Percentiles rank a stretch among this genome's conserved stretches.
Conservation (phyloP, 495 filamentous ascomycete species). For the Pseudevernia furfuracea region DNA sequence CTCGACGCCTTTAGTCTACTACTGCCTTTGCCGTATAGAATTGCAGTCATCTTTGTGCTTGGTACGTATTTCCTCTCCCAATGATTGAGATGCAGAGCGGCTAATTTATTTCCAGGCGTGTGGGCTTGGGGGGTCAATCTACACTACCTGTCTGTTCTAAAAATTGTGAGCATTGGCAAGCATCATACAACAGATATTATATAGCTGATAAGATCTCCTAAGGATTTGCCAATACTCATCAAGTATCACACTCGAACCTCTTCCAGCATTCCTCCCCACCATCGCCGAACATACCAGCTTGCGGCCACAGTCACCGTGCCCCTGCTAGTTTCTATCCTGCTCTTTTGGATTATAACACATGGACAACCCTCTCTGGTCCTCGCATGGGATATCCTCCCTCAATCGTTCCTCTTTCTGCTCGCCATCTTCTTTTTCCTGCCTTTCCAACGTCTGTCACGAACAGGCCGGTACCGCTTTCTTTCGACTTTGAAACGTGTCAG, state of each 20-base stretch:
- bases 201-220: conserved; percentile 20
- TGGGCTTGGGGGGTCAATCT: conserved; percentile 90
- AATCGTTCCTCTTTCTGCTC: conserved; percentile 66
- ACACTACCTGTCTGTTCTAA: conserved; percentile 63
- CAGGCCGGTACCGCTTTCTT: conserved; percentile 70
- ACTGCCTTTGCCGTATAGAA: conserved; percentile 78
- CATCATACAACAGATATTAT: not conserved
- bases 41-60: conserved; percentile 69
- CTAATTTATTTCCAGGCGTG: conserved; percentile 49
- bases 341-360: conserved; percentile 77
- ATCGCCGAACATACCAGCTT: conserved; percentile 74
- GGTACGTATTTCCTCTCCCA: conserved; percentile 47
- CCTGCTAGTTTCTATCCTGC: conserved; percentile 57
- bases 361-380: conserved; percentile 59
- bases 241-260: conserved; percentile 65
- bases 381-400: conserved; percentile 70
- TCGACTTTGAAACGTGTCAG: conserved; percentile 61
- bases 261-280: conserved; percentile 58
- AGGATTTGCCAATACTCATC: conserved; percentile 74
- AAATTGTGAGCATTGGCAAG: conserved; percentile 50
- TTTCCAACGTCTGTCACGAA: conserved; percentile 57
- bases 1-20: conserved; percentile 78
- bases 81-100: conserved; percentile 13
- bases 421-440: conserved; percentile 64
- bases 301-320: conserved; percentile 66